Base-by-base conservation (phyloP, 345 rosid species). In the Salix suchowensis region DNA sequence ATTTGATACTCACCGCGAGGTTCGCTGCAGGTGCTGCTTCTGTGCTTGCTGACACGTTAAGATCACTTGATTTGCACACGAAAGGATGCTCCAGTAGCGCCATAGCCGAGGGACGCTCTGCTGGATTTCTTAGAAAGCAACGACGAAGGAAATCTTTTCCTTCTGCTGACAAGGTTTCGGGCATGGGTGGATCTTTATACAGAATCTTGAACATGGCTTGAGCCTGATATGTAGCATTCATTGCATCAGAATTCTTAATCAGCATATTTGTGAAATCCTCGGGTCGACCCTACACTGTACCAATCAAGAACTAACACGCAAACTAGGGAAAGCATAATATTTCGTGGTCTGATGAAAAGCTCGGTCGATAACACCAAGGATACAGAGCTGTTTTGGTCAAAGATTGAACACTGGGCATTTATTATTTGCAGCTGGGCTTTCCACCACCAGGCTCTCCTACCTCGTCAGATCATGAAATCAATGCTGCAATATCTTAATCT, bases 131-230 rank as follows among this genome's bases (percentile, higher is more conserved):
- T 54, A 13, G 80, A 71, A 91, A 88, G 85, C 96, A 91, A 36
- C 80, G 30, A 10, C 39, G 71, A 62, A 91, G 93, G 79, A 91
- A 91, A 80, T 91, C 88, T 86, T 85, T 91, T 39, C 88, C 93
- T 68, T 85, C 88, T 2, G 84, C 71, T 48, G 93, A 89, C 75
- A 91, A 78, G 6, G 77, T 75, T 68, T 88, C 85, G n/a, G 96
- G 96, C 65, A 91, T 82, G 21, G 85, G 76, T 6, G 93, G 96
- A 76, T 75, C 65, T 74, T 60, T 68, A 78, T 84, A 65, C 80
- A 91, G 69, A 60, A 87, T 88, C 84, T 89, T 88, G 89, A 88
- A 91, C 93, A 89, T 86, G 9, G 91, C 96, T 73, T 73, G 83
- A 79, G 89, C 89, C 96, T 91, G 89, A 75, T 54, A 55, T 50